phyloP scores from a whole-genome alignment of 2,329 filamentous ascomycete species.

The Elsinoe necatrix region DNA sequence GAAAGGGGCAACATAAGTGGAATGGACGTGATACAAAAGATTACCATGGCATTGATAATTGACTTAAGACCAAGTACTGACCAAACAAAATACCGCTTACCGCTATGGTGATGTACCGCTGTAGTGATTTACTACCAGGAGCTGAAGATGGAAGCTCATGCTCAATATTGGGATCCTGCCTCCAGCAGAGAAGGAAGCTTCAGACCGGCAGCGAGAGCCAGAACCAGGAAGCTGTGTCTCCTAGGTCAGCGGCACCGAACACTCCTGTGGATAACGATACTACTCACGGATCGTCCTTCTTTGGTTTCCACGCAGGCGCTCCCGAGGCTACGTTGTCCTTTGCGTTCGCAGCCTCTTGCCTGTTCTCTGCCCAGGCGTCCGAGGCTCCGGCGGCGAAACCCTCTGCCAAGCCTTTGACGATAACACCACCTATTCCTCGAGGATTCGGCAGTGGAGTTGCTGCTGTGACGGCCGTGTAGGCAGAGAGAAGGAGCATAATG shows the following conservation, averaged over 20 bases:
- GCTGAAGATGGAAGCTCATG: not conserved
- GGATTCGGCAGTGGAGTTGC: not conserved
- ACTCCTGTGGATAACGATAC: not conserved
- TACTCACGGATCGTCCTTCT: not conserved
- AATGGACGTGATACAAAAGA: too few species aligned
- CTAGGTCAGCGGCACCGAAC: not conserved
- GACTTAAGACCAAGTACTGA: not conserved
- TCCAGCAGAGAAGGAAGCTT: not conserved
- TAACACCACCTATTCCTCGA: not conserved
- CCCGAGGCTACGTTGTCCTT: not conserved
- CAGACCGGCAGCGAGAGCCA: not conserved
- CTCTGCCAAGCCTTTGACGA: not conserved
- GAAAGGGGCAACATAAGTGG: too few species aligned
- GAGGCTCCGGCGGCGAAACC: not conserved
- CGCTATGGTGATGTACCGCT: not conserved
- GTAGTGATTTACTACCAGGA: not conserved
- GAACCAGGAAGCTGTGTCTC: not conserved
- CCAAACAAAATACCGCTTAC: not conserved
- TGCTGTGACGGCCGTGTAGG: not conserved
- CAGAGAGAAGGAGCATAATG: not conserved
- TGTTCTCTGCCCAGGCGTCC: not conserved
- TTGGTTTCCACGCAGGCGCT: not conserved
- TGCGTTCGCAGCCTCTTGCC: not conserved
- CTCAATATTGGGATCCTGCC: not conserved
- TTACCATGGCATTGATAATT: too few species aligned